Base-by-base conservation (phyloP, 176 grass and related monocot species). In the Miscanthus lutarioriparius region DNA sequence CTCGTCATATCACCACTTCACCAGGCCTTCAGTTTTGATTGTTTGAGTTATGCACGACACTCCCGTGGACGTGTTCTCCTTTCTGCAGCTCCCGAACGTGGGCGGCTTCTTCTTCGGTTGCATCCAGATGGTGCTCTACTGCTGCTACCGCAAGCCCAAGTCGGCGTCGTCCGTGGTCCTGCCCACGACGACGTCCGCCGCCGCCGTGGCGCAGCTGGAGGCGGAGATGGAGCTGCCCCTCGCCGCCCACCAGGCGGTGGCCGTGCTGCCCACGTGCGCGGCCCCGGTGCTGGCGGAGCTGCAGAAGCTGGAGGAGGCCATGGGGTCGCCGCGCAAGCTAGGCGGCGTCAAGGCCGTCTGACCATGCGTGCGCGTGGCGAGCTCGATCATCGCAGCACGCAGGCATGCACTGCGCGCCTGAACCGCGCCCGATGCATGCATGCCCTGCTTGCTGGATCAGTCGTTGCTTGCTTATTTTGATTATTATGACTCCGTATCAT, bases 101-200 rank as follows among this genome's bases (percentile, higher is more conserved):
- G 63, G 93, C 40, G 95, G 95, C 22, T 97, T 97, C 87, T 77
- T 91, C 75, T 93, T 97, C 82, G 91, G 95, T 17, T 56, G 88
- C 71, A 44, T 70, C 38, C 95, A 97, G 84, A 97, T 97, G 92
- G 67, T 67, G 47, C 87, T 95, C 74, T 93, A 95, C 85, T 85
- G 87, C 35, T 87, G 75, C 76, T 97, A 91, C 92, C 79, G 79
- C 10, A 95, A 90, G 59, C 84, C 82, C 64, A 79, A 63, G 51
- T 8, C 80, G 35, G 37, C 61, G 61, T 8, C 53, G 51, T 58
- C 59, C 36, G 70, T 62, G 45, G 75, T 83, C 3, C 75, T 79
- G 68, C 84, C 84, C 17, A 75, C 84, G 77, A 76, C 70, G 28
- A 72, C 70, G 27, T 36, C 0, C 13, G 49, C 41, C 4, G 37